Percentiles rank a stretch among this genome's conserved stretches.
These are phyloP conservation scores for Extremus antarcticus DNA, from an alignment of 495 filamentous ascomycete genomes.

Conservation along the genomic window DNA sequence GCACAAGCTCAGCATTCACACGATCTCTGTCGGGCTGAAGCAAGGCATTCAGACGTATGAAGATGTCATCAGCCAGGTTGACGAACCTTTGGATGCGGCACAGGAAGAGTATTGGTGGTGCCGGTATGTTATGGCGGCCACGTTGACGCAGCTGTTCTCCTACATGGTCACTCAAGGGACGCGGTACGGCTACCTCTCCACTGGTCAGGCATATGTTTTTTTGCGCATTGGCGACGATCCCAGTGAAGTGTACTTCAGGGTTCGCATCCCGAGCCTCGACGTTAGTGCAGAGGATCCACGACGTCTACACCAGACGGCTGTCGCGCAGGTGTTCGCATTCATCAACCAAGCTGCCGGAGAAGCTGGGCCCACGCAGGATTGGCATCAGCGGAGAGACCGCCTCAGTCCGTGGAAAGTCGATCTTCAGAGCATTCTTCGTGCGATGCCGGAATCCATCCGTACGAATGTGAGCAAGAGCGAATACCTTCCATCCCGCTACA, in stretches of 20 bases:
- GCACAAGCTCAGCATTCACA: slow-evolving; percentile 26
- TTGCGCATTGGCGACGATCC: slow-evolving; percentile 11
- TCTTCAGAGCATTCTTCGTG: too few relatives aligned
- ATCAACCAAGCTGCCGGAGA: too few relatives aligned
- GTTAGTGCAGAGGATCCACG: too few relatives aligned
- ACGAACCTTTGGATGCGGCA: too few relatives aligned
- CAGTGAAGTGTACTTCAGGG: neutral
- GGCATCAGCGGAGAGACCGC: too few relatives aligned
- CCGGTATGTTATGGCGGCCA: slow-evolving; percentile 17
- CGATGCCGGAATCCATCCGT: too few relatives aligned
- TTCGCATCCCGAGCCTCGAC: slow-evolving; percentile 3
- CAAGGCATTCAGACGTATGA: neutral
- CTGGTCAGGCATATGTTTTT: slow-evolving; percentile 22
- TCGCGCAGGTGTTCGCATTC: too few relatives aligned
- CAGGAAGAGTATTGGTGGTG: slow-evolving; percentile 22
- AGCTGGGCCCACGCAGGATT: too few relatives aligned
- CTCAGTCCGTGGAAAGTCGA: too few relatives aligned
- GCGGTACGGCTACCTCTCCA: slow-evolving; percentile 21
- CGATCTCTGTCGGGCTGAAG: slow-evolving; percentile 24
- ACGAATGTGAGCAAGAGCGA: too few relatives aligned
- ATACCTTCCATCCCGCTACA: too few relatives aligned
- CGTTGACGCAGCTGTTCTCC: slow-evolving; percentile 22
- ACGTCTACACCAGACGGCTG: too few relatives aligned
- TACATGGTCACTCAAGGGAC: slow-evolving; percentile 20
- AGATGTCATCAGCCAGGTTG: neutral